Evolutionary conservation across 768 basidiomycete species (phyloP), one percentile per base, ranked within the genome.

Genomic region (Tylopilus intermedius): DNA sequence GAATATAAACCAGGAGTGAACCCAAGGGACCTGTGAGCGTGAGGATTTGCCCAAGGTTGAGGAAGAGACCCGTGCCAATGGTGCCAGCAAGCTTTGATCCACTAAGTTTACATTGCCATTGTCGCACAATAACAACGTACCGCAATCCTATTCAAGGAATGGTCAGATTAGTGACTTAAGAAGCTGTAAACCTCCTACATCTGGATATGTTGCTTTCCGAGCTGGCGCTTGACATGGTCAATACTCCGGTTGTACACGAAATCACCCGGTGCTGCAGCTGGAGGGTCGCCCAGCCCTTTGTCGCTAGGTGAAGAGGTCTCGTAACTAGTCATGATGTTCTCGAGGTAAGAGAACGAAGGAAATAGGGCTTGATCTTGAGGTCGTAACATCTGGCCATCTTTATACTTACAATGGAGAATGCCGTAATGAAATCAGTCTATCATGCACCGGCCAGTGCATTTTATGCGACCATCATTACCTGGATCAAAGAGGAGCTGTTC

Each of bases 1-100:
- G 66, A 3, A 61, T 45, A 54, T 60, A 69, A 47, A 67, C 65
- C 11, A 69, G 18, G 26, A 69, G 61, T n/a, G 61, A 59, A 35
- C 68, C 68, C 33, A 68, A 51, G 8, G 68, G 68, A 35, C 68
- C 68, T 22, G 57, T 55, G 7, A 52, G 18, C 4, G 60, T 43
- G 8, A 69, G 66, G 21, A 69, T 55, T 44, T 63, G 41, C 26
- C 68, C 68, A 10, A 69, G 58, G 14, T 68, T 68, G 9, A 66
- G 47, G 49, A 69, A 69, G 18, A 69, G 61, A 15, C 68, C 68
- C 0, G 68, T 67, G 13, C 68, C 66, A 18, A 69, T 63, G 3
- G 54, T 60, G n/a, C 68, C 66, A 13, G 65, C 66, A 49, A 69
- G 56, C 63, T 65, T 45, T 45, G 24, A 30, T 14, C 18, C 18